Percentiles rank a stretch among this genome's conserved stretches.
These are phyloP conservation scores for Extremus antarcticus DNA, from an alignment of 495 filamentous ascomycete species.

Conservation along the genomic window DNA sequence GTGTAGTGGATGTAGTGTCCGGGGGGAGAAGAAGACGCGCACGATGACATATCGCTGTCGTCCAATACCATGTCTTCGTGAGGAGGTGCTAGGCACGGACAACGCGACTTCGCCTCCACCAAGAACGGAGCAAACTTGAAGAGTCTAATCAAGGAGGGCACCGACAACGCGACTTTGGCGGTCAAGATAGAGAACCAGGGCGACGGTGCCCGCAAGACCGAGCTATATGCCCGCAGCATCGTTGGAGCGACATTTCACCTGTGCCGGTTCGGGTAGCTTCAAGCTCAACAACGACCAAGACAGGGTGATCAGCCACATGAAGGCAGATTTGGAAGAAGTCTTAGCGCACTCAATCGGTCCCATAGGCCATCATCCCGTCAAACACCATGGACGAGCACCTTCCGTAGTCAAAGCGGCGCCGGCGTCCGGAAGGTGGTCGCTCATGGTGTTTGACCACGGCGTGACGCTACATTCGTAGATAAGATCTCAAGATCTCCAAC, in stretches of 20 bases:
- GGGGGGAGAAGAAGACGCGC: no score
- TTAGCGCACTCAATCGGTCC: slow-evolving; percentile 89
- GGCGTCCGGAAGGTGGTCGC: no score
- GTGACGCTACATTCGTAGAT: no score
- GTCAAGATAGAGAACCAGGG: slow-evolving; percentile 86
- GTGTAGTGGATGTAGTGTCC: no score
- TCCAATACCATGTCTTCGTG: no score
- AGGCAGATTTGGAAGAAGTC: slow-evolving; percentile 76
- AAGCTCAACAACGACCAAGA: slow-evolving; percentile 67
- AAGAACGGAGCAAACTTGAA: slow-evolving; percentile 85
- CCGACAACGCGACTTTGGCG: slow-evolving; percentile 53
- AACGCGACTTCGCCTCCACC: slow-evolving; percentile 86
- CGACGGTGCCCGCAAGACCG: slow-evolving; percentile 67
- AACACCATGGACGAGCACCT: no score
- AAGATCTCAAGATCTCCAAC: no score
- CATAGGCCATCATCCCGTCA: no score
- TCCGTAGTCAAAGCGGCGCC: no score
- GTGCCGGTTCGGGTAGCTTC: slow-evolving; percentile 65
- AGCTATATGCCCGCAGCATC: slow-evolving; percentile 75
- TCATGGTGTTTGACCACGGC: no score
- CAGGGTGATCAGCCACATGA: slow-evolving; percentile 71
- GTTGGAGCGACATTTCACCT: slow-evolving; percentile 78
- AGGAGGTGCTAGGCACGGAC: no score
- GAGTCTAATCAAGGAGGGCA: slow-evolving; percentile 82
- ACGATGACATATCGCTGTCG: no score